Evolutionary conservation across 345 rosid species (phyloP).

Genomic region (Pugionium cornutum): DNA sequence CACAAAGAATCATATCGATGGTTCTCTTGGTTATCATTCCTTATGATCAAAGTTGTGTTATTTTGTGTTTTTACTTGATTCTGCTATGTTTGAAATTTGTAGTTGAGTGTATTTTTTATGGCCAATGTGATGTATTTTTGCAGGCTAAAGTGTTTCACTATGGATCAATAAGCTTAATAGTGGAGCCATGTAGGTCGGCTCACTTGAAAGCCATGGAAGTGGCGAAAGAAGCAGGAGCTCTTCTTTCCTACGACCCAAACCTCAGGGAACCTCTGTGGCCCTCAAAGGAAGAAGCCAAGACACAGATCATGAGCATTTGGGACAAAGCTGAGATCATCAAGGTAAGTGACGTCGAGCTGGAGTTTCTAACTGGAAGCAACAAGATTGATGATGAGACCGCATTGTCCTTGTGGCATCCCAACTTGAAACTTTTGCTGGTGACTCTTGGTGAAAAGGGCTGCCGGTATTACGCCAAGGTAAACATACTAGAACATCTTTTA

Average conservation of each 20-base stretch:
- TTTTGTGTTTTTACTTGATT: conserved; percentile 13
- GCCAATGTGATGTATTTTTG: conserved; percentile 14
- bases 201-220: conserved; percentile 58
- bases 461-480: conserved; percentile 51
- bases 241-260: conserved; percentile 74
- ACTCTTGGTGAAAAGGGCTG: conserved; percentile 62
- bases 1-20: conserved; percentile 24
- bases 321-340: conserved; percentile 64
- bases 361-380: conserved; percentile 51
- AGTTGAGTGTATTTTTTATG: conserved; percentile 16
- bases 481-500: neutral
- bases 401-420: conserved; percentile 48
- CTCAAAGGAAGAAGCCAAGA: conserved; percentile 59
- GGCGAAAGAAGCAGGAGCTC: conserved; percentile 41
- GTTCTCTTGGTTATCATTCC: conserved; percentile 30
- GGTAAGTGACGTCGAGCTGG: conserved; percentile 55
- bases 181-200: conserved; percentile 70
- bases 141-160: conserved; percentile 70
- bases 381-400: conserved; percentile 46
- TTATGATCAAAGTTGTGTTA: neutral
- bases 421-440: conserved; percentile 58
- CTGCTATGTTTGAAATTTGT: neutral
- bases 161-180: conserved; percentile 56
- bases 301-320: conserved; percentile 71
- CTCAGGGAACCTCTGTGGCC: conserved; percentile 65